phyloP scores from a whole-genome alignment of 495 filamentous ascomycete genomes.

The Entonaema liquescens region DNA sequence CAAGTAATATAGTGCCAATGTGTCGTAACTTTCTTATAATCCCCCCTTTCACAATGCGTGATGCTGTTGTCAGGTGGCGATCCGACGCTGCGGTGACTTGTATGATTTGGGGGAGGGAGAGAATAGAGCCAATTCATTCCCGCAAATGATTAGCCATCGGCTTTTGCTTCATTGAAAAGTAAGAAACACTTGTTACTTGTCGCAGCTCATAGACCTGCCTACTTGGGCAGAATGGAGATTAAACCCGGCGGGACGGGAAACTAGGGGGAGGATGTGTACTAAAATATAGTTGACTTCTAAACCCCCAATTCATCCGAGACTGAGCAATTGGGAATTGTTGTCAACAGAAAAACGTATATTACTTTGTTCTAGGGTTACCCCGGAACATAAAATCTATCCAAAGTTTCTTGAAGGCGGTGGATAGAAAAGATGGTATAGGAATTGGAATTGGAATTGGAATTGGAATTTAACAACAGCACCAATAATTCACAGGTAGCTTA shows the following conservation, averaged over 20 bases:
- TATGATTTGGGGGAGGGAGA: neutral
- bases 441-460: neutral
- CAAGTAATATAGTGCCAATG: constrained; percentile 42
- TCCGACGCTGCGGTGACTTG: constrained; percentile 30
- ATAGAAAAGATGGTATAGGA: neutral
- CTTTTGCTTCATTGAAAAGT: constrained; percentile 3
- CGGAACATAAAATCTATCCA: neutral
- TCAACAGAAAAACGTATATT: neutral
- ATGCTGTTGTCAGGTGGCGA: constrained; percentile 37
- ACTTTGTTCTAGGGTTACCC: neutral
- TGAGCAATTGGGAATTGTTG: neutral
- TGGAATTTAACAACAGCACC: neutral
- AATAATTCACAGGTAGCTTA: neutral
- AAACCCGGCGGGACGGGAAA: constrained; percentile 14
- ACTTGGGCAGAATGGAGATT: constrained; percentile 16
- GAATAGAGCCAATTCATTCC: constrained; percentile 4
- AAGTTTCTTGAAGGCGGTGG: neutral
- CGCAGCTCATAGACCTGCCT: constrained; percentile 24
- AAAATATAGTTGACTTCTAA: constrained; percentile 1
- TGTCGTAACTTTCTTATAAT: constrained; percentile 28
- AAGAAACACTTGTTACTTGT: neutral
- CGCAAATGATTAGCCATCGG: constrained; percentile 6
- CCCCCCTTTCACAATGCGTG: constrained; percentile 17
- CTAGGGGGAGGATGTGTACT: constrained; percentile 20
- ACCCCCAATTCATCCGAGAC: neutral